These are phyloP conservation scores for Xylariaceae sp. DNA, from an alignment of 2,329 filamentous ascomycete species.

Conservation along the genomic window DNA sequence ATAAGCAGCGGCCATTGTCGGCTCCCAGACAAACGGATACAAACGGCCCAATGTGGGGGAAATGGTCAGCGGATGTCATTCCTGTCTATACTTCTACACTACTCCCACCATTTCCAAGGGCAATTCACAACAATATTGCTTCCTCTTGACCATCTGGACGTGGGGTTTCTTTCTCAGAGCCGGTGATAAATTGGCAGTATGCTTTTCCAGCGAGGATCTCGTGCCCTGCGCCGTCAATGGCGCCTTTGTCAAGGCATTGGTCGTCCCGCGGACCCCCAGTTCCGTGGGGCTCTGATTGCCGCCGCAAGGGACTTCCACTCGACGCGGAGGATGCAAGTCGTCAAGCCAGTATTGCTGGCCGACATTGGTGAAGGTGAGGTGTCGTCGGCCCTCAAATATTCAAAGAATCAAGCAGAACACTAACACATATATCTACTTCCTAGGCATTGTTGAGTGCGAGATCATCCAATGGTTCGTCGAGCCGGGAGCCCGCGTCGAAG, in stretches of 20 bases:
- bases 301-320: slow-evolving; percentile 47
- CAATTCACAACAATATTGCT: slow-evolving; percentile 6
- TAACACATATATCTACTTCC: slow-evolving; percentile 16
- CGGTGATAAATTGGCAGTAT: slow-evolving; percentile 35
- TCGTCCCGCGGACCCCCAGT: slow-evolving; percentile 32
- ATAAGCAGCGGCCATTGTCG: slow-evolving; percentile 26
- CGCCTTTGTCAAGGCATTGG: slow-evolving; percentile 40
- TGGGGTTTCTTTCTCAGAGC: not conserved
- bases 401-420: slow-evolving; percentile 10
- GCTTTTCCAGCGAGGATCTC: slow-evolving; percentile 52
- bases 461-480: slow-evolving; percentile 99
- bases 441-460: slow-evolving; percentile 96
- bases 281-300: slow-evolving; percentile 24
- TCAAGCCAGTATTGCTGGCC: slow-evolving; percentile 78
- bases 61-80: slow-evolving; percentile 5
- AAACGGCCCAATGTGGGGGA: slow-evolving; percentile 26
- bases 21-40: slow-evolving; percentile 28
- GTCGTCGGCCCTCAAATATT: not conserved
- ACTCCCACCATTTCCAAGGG: slow-evolving; percentile 5
- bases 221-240: slow-evolving; percentile 49
- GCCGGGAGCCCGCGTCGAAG: slow-evolving; percentile 89
- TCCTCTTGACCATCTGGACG: slow-evolving; percentile 2
- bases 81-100: slow-evolving; percentile 6
- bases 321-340: slow-evolving; percentile 46
- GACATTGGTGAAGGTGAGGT: slow-evolving; percentile 77